Evolutionary conservation across 352 stramenopile species (phyloP).

Genomic region (Phytophthora podocarpi): DNA sequence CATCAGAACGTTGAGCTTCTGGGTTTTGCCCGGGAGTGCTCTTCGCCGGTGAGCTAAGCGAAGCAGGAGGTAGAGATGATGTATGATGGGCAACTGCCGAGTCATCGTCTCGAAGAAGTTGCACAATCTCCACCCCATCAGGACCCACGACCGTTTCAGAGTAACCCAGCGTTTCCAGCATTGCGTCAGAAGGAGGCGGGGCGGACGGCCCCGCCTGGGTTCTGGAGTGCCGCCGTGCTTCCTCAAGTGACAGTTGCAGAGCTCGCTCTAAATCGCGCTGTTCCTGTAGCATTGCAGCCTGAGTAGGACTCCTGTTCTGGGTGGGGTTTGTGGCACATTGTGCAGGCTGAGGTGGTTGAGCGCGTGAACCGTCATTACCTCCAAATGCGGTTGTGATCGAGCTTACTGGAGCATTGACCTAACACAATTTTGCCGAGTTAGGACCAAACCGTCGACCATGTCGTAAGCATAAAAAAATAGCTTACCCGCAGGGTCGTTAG

Average conservation of each 20-base stretch:
- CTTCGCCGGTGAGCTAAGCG: slow-evolving; percentile 10
- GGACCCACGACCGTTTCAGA: slow-evolving; percentile 55
- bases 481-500: slow-evolving; percentile 58
- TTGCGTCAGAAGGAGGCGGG: slow-evolving; percentile 39
- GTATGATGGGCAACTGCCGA: slow-evolving; percentile 1
- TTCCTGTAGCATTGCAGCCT: slow-evolving; percentile 47
- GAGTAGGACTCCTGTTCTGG: slow-evolving; percentile 9
- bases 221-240: slow-evolving; percentile 42
- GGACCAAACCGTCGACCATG: not conserved
- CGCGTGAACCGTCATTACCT: not conserved
- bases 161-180: slow-evolving; percentile 42
- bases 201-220: slow-evolving; percentile 29
- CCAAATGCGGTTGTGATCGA: slow-evolving; percentile 37
- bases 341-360: slow-evolving; percentile 3
- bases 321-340: slow-evolving; percentile 1
- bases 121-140: slow-evolving; percentile 84
- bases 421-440: not conserved
- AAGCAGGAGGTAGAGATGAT: slow-evolving; percentile 20
- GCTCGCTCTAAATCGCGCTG: slow-evolving; percentile 65
- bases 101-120: slow-evolving; percentile 49
- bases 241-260: slow-evolving; percentile 60
- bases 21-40: slow-evolving; percentile 1
- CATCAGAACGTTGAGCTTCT: slow-evolving; percentile 24
- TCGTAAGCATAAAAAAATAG: not conserved
- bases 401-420: slow-evolving; percentile 27